A percentile compares a stretch with the other conserved stretches of the same genome.
Conservation (phyloP, 2,329 filamentous ascomycete species). For the Plectosphaerella cucumerina region DNA sequence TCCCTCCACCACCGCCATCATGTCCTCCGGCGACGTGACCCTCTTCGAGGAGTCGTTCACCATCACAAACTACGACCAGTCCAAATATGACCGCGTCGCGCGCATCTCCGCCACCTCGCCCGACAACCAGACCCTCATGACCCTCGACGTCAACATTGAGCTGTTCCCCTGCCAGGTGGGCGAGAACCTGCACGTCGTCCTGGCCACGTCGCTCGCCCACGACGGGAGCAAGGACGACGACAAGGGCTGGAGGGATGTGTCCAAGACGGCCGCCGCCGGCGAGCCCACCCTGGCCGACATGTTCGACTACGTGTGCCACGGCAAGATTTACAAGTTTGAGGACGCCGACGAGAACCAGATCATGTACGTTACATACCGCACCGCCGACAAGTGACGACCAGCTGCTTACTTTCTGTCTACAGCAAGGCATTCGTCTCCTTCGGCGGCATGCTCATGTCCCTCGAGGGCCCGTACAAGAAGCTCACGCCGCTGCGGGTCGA, state of each 20-base stretch:
- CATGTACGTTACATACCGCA: constrained; percentile 59
- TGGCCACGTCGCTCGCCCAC: constrained; percentile 80
- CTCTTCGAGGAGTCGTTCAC: constrained; percentile 93
- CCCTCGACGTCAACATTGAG: constrained; percentile 91
- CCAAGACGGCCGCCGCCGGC: constrained; percentile 40
- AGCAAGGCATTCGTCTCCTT: constrained; percentile 95
- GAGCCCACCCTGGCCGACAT: constrained; percentile 67
- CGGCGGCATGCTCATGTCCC: constrained; percentile 82
- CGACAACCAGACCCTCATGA: constrained; percentile 72
- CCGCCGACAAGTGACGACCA: background rate
- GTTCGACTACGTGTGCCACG: constrained; percentile 84
- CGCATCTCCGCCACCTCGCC: constrained; percentile 74
- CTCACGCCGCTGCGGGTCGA: constrained; percentile 88
- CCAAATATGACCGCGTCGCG: constrained; percentile 93
- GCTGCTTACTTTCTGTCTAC: constrained; percentile 9
- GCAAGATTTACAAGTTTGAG: constrained; percentile 86
- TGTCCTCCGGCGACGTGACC: constrained; percentile 73
- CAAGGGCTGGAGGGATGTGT: constrained; percentile 77
- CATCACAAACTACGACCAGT: constrained; percentile 71
- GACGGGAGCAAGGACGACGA: constrained; percentile 77
- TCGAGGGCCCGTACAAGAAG: constrained; percentile 95
- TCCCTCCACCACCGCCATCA: constrained; percentile 16
- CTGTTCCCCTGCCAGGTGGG: constrained; percentile 74
- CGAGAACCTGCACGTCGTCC: constrained; percentile 74
- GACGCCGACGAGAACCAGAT: constrained; percentile 74